Base-by-base conservation (phyloP, 352 stramenopile species). In the Phytopythium kandeliae region DNA sequence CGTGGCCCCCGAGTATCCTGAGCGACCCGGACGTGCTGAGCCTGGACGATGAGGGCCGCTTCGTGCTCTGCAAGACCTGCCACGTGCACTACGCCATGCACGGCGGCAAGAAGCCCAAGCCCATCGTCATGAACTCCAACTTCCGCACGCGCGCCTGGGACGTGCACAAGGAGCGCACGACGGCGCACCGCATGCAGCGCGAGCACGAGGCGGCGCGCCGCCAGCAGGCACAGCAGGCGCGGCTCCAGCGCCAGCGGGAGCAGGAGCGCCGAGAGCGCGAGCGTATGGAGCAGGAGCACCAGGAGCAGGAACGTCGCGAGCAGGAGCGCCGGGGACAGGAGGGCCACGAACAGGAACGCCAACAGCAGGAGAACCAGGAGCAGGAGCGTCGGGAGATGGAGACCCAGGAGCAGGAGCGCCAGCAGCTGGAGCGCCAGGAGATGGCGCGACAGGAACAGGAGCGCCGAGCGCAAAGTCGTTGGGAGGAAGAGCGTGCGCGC, bases 121-220 rank as follows among this genome's bases (percentile, higher is more conserved):
- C 79, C 8, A 74, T 90, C 30, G 80, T 90, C 51, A 88, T 90
- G 77, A 90, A 90, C 65, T 86, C 79, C 22, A 79, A 82, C 45
- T 90, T 90, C 55, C 79, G 79, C 44, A 86, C 74, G 44, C 67
- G 79, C 24, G 79, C 79, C 28, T 90, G 79, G 79, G 79, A 90
- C 47, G 79, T 90, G 35, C 79, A 90, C 63, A 90, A 90, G 61
- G 72, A 85, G 45, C 79, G 79, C 41, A 90, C 79, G 25, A 90
- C 86, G 54, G 88, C 74, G 41, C 79, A 90, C 46, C 79, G 79
- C 34, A 42, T 86, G 28, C 76, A 88, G 54, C 86, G 85, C 57
- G 68, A 84, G 46, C 69, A 86, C 35, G 64, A 77, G 45, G 54
- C 54, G 4, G 35, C 67, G 13, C 30, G 68, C 42, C 61, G 62